phyloP scores from a whole-genome alignment of 768 basidiomycete species.

The Phaffia australis region DNA sequence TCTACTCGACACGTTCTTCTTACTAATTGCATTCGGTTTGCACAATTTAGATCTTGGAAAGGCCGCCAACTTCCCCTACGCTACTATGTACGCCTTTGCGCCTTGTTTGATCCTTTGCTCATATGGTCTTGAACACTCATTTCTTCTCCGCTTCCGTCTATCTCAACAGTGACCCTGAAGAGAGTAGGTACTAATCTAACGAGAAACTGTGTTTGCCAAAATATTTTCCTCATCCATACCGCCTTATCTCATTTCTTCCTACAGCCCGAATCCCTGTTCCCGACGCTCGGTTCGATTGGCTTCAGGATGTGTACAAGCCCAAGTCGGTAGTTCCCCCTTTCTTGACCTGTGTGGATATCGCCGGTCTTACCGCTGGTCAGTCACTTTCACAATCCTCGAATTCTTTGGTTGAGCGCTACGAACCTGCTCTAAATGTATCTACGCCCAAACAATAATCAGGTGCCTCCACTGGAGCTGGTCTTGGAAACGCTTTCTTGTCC shows the following conservation, averaged over 20 bases:
- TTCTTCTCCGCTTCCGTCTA: conserved; percentile 22
- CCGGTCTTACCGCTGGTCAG: conserved; percentile 68
- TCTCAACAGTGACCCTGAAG: conserved; percentile 79
- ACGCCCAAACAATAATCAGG: conserved; percentile 43
- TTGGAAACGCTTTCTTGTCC: conserved; percentile 94
- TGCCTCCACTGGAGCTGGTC: conserved; percentile 92
- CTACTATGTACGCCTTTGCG: conserved; percentile 32
- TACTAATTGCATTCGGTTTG: neutral
- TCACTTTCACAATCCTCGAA: neutral
- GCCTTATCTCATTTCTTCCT: neutral
- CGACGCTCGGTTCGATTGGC: conserved; percentile 88
- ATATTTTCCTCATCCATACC: neutral
- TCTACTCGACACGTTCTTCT: neutral
- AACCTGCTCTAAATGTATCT: neutral
- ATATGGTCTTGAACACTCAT: conserved; percentile 9
- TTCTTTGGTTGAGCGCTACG: neutral
- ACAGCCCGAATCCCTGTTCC: conserved; percentile 85
- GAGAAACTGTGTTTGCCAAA: conserved; percentile 30
- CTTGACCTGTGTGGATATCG: conserved; percentile 96
- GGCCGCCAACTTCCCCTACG: conserved; percentile 93
- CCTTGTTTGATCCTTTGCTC: neutral
- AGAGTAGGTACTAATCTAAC: conserved; percentile 30
- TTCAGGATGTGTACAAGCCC: conserved; percentile 83
- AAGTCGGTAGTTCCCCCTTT: conserved; percentile 77
- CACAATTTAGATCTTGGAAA: conserved; percentile 62